These are phyloP conservation scores for Asterella californica DNA, from an alignment of 225 moss, liverwort and hornwort species.

Conservation along the genomic window DNA sequence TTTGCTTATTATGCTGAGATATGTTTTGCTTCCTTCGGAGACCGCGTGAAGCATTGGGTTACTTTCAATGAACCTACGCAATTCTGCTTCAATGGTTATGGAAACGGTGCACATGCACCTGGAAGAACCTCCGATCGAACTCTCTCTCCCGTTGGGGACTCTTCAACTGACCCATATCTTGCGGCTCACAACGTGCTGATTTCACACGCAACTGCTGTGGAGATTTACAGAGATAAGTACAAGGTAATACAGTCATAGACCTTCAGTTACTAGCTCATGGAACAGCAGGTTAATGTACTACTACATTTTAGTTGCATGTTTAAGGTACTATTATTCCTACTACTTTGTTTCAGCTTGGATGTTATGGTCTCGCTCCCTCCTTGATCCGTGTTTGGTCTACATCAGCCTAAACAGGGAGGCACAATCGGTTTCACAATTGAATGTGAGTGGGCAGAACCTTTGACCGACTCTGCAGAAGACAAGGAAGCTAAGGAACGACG, in stretches of 20 bases:
- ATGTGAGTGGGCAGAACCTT: constrained; percentile 75
- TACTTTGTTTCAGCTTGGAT: background rate
- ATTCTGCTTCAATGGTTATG: constrained; percentile 53
- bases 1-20: constrained; percentile 68
- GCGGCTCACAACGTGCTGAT: constrained; percentile 61
- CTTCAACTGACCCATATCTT: constrained; percentile 75
- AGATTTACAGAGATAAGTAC: constrained; percentile 66
- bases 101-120: constrained; percentile 69
- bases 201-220: constrained; percentile 69
- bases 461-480: constrained; percentile 62
- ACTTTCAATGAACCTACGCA: constrained; percentile 81
- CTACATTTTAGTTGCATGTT: too few species aligned
- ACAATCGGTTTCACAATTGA: constrained; percentile 68
- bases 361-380: background rate
- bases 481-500: constrained; percentile 60
- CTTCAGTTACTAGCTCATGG: background rate
- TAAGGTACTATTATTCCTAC: too few species aligned
- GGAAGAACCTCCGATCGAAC: constrained; percentile 66
- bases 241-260: constrained; percentile 48
- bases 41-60: constrained; percentile 85
- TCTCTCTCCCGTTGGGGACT: constrained; percentile 52
- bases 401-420: constrained; percentile 66
- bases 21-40: constrained; percentile 78
- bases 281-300: too few species aligned
- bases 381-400: constrained; percentile 2